Evolutionary conservation across 768 basidiomycete species (phyloP).

Genomic region (Tubosaeta brunneosetosa): DNA sequence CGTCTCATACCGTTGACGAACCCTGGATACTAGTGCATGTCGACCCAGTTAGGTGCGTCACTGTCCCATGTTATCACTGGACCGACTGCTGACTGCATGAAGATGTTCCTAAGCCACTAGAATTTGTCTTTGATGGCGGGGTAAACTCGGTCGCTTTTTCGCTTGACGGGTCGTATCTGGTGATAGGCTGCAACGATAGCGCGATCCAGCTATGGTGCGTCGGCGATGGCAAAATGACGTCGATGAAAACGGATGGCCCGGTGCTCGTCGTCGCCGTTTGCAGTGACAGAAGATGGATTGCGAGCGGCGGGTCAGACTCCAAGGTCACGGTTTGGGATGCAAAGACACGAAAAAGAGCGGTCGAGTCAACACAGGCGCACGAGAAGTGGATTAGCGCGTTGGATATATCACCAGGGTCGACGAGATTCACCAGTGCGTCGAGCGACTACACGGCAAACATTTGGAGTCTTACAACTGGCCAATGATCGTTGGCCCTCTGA

Average conservation of each 20-base stretch:
- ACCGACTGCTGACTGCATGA: neutral
- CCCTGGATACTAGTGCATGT: constrained; percentile 2
- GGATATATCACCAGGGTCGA: constrained; percentile 16
- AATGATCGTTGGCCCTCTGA: constrained; percentile 12
- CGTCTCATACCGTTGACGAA: neutral
- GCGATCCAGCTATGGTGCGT: constrained; percentile 12
- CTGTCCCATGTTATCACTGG: neutral
- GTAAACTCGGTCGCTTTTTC: constrained; percentile 15
- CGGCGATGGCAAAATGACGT: constrained; percentile 3
- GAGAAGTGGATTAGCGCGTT: constrained; percentile 6
- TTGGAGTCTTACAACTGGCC: constrained; percentile 9
- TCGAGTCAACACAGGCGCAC: neutral
- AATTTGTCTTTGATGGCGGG: constrained; percentile 1
- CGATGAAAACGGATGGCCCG: constrained; percentile 6
- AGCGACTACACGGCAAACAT: constrained; percentile 2
- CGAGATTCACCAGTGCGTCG: constrained; percentile 12
- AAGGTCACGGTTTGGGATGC: constrained; percentile 12
- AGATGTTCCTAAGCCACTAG: constrained; percentile 6
- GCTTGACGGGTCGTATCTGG: constrained; percentile 10
- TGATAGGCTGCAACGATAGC: constrained; percentile 11
- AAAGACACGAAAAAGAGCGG: neutral
- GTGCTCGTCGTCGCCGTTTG: constrained; percentile 11
- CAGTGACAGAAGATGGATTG: constrained; percentile 13
- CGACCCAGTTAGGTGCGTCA: constrained; percentile 1
- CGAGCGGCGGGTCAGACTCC: constrained; percentile 9